Evolutionary conservation across 192 early-diverging fungal species (phyloP).

Genomic region (Coemansia sp.): DNA sequence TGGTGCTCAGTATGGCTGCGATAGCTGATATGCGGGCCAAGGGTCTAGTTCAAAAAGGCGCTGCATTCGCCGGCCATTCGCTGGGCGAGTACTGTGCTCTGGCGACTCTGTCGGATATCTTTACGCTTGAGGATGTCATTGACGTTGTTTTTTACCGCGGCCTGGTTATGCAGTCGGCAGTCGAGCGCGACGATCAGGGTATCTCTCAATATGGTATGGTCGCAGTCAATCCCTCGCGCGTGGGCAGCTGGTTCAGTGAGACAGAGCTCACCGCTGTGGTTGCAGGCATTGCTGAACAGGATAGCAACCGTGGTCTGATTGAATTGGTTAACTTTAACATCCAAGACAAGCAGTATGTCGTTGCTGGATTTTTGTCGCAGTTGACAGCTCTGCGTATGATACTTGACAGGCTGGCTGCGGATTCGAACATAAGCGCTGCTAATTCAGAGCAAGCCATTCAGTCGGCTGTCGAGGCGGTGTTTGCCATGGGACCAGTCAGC

Average conservation of each 20-base stretch:
- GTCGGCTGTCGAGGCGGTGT: constrained; percentile 65
- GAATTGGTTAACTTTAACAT: constrained; percentile 98
- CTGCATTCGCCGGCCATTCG: constrained; percentile 90
- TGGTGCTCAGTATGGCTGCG: constrained; percentile 72
- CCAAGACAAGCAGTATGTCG: constrained; percentile 91
- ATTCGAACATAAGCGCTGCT: constrained; percentile 31
- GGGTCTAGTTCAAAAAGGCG: constrained; percentile 74
- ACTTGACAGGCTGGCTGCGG: constrained; percentile 77
- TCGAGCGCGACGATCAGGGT: constrained; percentile 74
- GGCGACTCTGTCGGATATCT: constrained; percentile 75
- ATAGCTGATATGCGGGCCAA: constrained; percentile 88
- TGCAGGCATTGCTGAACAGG: constrained; percentile 67
- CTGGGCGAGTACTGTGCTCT: constrained; percentile 91
- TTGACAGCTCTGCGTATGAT: constrained; percentile 82
- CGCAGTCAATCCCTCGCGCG: constrained; percentile 85
- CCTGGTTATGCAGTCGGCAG: constrained; percentile 95
- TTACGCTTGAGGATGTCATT: constrained; percentile 77
- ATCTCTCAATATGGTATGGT: constrained; percentile 93
- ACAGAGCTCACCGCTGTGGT: constrained; percentile 67
- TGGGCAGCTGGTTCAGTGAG: constrained; percentile 74
- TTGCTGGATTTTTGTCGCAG: constrained; percentile 78
- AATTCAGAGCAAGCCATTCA: constrained; percentile 76
- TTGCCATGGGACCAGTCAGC: constrained; percentile 56
- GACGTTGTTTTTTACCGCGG: constrained; percentile 94
- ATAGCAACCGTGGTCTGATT: constrained; percentile 65